phyloP scores from a whole-genome alignment of 208 protist genomes.

The Crithidia brevicula region DNA sequence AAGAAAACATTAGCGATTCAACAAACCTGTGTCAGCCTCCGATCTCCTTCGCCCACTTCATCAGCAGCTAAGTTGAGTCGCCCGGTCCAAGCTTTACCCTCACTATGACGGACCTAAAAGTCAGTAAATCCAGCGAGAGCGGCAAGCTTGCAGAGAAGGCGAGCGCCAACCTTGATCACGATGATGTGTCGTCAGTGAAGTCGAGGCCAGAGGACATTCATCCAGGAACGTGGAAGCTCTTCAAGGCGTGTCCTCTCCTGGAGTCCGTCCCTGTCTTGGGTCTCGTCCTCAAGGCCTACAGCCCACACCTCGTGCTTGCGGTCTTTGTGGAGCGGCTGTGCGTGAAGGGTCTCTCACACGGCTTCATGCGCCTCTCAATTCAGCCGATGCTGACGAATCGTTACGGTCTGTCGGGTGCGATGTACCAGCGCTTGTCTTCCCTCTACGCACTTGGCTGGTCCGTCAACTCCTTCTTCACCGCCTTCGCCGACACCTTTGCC shows the following conservation, averaged over 20 bases:
- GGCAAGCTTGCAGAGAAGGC: neutral
- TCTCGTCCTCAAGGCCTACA: constrained; percentile 34
- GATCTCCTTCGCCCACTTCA: too few relatives aligned
- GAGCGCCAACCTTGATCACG: neutral
- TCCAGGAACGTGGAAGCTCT: constrained; percentile 22
- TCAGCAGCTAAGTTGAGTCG: too few relatives aligned
- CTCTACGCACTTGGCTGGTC: constrained; percentile 62
- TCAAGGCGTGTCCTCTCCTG: constrained; percentile 14
- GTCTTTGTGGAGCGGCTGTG: constrained; percentile 53
- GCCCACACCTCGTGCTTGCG: constrained; percentile 33
- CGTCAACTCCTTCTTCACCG: constrained; percentile 62
- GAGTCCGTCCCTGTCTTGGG: constrained; percentile 46
- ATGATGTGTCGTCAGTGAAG: constrained; percentile 1
- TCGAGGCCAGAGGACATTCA: constrained; percentile 24
- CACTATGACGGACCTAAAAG: neutral
- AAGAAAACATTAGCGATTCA: too few relatives aligned
- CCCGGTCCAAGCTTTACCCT: too few relatives aligned
- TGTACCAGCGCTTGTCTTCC: constrained; percentile 58
- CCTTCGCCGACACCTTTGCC: constrained; percentile 66
- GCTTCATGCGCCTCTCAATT: constrained; percentile 39
- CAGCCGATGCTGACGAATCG: constrained; percentile 51
- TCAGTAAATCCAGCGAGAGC: neutral
- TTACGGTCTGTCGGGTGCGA: constrained; percentile 34
- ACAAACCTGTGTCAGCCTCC: too few relatives aligned
- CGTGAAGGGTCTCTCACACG: constrained; percentile 48